These are phyloP conservation scores for Backusella circina DNA, from an alignment of 192 early-diverging fungal species.

Conservation along the genomic window DNA sequence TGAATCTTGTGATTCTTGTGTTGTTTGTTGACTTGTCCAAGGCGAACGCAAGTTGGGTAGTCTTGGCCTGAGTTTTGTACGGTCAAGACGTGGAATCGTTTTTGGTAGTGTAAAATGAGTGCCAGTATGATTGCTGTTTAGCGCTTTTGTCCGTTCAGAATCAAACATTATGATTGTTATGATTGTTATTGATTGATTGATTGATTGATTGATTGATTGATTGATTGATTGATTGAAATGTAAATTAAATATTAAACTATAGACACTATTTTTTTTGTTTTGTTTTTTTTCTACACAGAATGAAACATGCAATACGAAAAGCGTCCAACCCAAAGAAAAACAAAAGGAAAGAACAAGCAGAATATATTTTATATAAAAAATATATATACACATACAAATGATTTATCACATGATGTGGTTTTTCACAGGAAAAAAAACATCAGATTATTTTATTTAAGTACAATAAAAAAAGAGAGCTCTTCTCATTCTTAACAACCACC, in stretches of 20 bases:
- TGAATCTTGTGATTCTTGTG: neutral
- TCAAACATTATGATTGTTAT: neutral
- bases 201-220: no score
- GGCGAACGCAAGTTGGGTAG: slow-evolving; percentile 1
- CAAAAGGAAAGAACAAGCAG: neutral
- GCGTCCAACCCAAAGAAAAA: neutral
- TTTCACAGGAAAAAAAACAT: neutral
- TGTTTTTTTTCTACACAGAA: no score
- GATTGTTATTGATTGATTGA: neutral
- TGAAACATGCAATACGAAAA: no score
- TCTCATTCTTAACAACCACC: slow-evolving; percentile 52
- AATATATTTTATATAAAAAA: neutral
- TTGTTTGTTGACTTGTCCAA: neutral
- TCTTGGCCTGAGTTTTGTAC: slow-evolving; percentile 7
- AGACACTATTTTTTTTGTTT: neutral
- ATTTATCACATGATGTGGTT: neutral
- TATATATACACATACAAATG: neutral
- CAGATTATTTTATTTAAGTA: neutral
- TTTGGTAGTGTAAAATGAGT: neutral
- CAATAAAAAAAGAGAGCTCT: neutral
- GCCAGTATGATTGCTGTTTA: neutral
- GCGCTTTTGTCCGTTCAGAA: neutral
- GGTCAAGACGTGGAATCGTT: neutral
- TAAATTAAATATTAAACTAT: neutral
- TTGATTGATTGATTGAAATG: no score